Evolutionary conservation across 768 basidiomycete species (phyloP).

Genomic region (Kwoniella botswanensis): DNA sequence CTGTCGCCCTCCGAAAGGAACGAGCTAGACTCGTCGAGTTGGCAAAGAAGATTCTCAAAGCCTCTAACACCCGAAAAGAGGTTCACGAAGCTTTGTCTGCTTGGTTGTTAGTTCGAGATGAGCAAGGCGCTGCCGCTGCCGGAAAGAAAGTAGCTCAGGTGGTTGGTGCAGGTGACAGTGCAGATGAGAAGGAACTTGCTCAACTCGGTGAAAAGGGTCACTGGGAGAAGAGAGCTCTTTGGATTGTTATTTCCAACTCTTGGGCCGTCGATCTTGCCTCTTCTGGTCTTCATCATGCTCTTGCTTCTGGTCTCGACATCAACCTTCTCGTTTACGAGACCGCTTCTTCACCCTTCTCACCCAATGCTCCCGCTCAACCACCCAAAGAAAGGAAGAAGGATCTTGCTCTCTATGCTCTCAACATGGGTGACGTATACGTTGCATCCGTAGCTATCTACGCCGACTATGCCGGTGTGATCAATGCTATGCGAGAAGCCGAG

Average conservation of each 20-base stretch:
- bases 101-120: conserved; percentile 81
- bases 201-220: conserved; percentile 68
- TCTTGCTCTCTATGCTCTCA: conserved; percentile 97
- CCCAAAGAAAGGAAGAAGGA: conserved; percentile 84
- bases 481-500: conserved; percentile 89
- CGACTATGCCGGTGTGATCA: conserved; percentile 91
- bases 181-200: conserved; percentile 60
- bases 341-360: conserved; percentile 80
- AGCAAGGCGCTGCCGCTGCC: conserved; percentile 65
- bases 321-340: conserved; percentile 96
- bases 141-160: conserved; percentile 65
- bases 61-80: conserved; percentile 62
- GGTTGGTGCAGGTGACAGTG: conserved; percentile 65
- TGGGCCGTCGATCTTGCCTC: conserved; percentile 98
- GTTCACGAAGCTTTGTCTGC: conserved; percentile 72
- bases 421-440: conserved; percentile 94
- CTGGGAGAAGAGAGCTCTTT: conserved; percentile 74
- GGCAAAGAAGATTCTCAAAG: conserved; percentile 69
- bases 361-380: conserved; percentile 54
- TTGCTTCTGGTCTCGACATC: conserved; percentile 86
- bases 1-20: conserved; percentile 78
- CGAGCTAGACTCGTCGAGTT: conserved; percentile 70
- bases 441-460: conserved; percentile 95
- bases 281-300: conserved; percentile 91
- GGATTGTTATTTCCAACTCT: conserved; percentile 98